Evolutionary conservation across 768 basidiomycete genomes (phyloP).

Genomic region (Cystobasidium onofrii): DNA sequence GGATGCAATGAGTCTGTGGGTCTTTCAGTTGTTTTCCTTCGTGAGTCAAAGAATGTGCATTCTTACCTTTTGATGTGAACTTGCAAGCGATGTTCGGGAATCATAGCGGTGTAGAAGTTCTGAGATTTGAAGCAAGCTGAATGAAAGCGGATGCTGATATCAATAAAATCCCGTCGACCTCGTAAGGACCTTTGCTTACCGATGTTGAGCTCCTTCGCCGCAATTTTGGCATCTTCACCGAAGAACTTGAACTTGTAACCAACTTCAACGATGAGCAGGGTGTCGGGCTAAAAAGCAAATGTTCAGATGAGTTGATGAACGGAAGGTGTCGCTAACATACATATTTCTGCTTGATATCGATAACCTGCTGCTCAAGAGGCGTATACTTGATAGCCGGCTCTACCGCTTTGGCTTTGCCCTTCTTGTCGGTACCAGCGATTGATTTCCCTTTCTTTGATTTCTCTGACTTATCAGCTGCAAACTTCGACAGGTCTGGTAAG

Average conservation of each 20-base stretch:
- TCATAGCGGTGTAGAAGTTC: slow-evolving; percentile 66
- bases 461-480: not conserved
- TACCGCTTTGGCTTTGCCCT: slow-evolving; percentile 19
- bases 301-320: not conserved
- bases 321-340: not conserved
- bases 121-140: slow-evolving; percentile 58
- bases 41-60: too few species aligned
- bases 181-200: not conserved
- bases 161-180: too few species aligned
- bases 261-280: slow-evolving; percentile 29
- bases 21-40: too few species aligned
- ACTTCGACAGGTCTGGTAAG: slow-evolving; percentile 1
- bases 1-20: slow-evolving; percentile 62
- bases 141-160: slow-evolving; percentile 51
- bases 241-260: slow-evolving; percentile 53
- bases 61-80: slow-evolving; percentile 37
- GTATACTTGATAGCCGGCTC: slow-evolving; percentile 32
- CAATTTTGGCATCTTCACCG: slow-evolving; percentile 73
- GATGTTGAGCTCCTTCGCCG: slow-evolving; percentile 52
- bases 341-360: slow-evolving; percentile 28
- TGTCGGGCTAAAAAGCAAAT: slow-evolving; percentile 10
- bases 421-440: not conserved
- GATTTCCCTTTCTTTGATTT: not conserved
- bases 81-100: slow-evolving; percentile 58
- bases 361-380: slow-evolving; percentile 30